Conservation (phyloP, 208 protist species). For the Acanthamoeba triangularis region DNA sequence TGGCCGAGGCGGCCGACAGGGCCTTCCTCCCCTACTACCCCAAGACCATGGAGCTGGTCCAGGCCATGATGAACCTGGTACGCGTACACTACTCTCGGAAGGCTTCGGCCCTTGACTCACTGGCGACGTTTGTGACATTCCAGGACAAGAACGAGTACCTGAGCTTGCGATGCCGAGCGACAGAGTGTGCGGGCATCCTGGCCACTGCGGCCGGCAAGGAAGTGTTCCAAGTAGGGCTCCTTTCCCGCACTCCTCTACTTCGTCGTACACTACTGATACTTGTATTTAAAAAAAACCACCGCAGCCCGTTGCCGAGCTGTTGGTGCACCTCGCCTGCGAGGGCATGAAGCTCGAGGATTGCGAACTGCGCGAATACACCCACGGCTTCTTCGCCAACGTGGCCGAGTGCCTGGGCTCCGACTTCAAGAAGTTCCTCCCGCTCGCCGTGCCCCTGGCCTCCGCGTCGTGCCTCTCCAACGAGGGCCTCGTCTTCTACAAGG, state of each 20-base stretch:
- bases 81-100: neutral
- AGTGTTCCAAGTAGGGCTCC: conserved; percentile 42
- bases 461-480: conserved; percentile 70
- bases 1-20: conserved; percentile 51
- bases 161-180: conserved; percentile 57
- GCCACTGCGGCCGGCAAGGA: conserved; percentile 66
- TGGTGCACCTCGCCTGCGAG: conserved; percentile 58
- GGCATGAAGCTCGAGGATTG: conserved; percentile 69
- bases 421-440: conserved; percentile 44
- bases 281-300: neutral
- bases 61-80: conserved; percentile 31
- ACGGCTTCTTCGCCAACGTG: conserved; percentile 70
- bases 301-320: conserved; percentile 12
- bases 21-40: conserved; percentile 65
- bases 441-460: neutral
- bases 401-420: conserved; percentile 54
- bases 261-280: no score
- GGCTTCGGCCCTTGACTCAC: neutral
- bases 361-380: conserved; percentile 64
- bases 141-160: conserved; percentile 48
- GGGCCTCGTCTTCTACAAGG: conserved; percentile 68
- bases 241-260: neutral
- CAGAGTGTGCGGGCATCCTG: conserved; percentile 64
- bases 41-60: conserved; percentile 45
- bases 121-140: neutral